phyloP scores from a whole-genome alignment of 768 basidiomycete species.

The Exsudoporus frostii region DNA sequence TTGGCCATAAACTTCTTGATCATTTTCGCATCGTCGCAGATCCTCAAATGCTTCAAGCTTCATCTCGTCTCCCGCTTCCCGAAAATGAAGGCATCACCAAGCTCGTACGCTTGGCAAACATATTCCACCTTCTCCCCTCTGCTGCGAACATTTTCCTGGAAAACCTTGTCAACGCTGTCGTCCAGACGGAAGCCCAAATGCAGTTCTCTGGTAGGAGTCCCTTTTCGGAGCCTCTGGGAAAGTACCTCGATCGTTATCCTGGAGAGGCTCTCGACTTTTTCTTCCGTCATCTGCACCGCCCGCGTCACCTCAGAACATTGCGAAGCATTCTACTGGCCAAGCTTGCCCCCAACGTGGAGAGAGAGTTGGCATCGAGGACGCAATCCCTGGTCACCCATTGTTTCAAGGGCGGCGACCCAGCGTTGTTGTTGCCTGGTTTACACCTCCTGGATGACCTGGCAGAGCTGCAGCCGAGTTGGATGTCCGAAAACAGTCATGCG shows the following conservation, averaged over 20 bases:
- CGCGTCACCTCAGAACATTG: slow-evolving; percentile 78
- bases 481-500: slow-evolving; percentile 61
- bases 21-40: slow-evolving; percentile 94
- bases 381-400: slow-evolving; percentile 50
- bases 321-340: slow-evolving; percentile 78
- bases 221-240: slow-evolving; percentile 89
- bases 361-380: slow-evolving; percentile 62
- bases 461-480: slow-evolving; percentile 64
- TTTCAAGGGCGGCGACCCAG: slow-evolving; percentile 47
- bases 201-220: slow-evolving; percentile 88
- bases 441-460: slow-evolving; percentile 76
- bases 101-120: slow-evolving; percentile 91
- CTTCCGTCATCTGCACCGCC: slow-evolving; percentile 70
- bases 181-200: slow-evolving; percentile 88
- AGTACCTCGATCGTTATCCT: slow-evolving; percentile 90
- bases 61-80: slow-evolving; percentile 73
- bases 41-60: slow-evolving; percentile 75
- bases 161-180: slow-evolving; percentile 80
- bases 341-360: slow-evolving; percentile 71
- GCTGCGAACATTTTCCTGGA: slow-evolving; percentile 91
- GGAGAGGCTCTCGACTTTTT: slow-evolving; percentile 84
- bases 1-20: slow-evolving; percentile 94
- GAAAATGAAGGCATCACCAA: slow-evolving; percentile 92
- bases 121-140: slow-evolving; percentile 93
- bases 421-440: slow-evolving; percentile 64